Percentiles rank a stretch among this genome's conserved stretches.
Conservation (phyloP, 164 flowering plant species). For the Tetracentron sinense region DNA sequence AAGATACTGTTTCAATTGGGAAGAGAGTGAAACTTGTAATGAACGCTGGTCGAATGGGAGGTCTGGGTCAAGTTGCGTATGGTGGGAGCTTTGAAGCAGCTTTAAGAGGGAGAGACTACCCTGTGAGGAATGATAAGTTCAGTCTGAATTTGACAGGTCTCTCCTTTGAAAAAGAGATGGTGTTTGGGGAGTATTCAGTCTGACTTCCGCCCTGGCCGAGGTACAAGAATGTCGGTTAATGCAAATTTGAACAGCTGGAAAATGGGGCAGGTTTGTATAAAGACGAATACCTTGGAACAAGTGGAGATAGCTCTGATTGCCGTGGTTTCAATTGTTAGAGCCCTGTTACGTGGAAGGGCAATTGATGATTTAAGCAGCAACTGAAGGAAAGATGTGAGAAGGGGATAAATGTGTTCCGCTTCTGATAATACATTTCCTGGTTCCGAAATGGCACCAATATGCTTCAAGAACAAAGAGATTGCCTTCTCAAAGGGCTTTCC, state of each 20-base stretch:
- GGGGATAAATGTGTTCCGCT: neutral
- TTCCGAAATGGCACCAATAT: neutral
- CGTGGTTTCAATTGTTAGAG: conserved; percentile 46
- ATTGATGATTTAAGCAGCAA: conserved; percentile 7
- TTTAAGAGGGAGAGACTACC: conserved; percentile 74
- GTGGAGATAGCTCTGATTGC: conserved; percentile 65
- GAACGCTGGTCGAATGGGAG: conserved; percentile 62
- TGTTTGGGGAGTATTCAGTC: conserved; percentile 59
- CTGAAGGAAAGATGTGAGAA: neutral
- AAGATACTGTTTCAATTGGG: conserved; percentile 59
- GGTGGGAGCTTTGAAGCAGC: conserved; percentile 77
- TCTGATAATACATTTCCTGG: neutral
- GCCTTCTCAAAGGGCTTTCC: neutral
- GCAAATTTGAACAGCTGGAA: conserved; percentile 67
- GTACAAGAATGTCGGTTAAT: conserved; percentile 52
- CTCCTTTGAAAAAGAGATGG: conserved; percentile 64
- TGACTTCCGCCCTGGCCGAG: conserved; percentile 53
- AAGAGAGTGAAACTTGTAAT: conserved; percentile 57
- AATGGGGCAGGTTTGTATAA: conserved; percentile 77
- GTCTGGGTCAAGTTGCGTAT: conserved; percentile 59
- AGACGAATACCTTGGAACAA: conserved; percentile 65
- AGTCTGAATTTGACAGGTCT: conserved; percentile 55
- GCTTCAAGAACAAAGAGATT: neutral
- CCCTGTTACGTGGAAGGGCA: conserved; percentile 37
- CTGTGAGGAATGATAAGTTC: conserved; percentile 64